phyloP scores from a whole-genome alignment of 1,284 basidiomycete genomes.

The Cryptococcus sp. region DNA sequence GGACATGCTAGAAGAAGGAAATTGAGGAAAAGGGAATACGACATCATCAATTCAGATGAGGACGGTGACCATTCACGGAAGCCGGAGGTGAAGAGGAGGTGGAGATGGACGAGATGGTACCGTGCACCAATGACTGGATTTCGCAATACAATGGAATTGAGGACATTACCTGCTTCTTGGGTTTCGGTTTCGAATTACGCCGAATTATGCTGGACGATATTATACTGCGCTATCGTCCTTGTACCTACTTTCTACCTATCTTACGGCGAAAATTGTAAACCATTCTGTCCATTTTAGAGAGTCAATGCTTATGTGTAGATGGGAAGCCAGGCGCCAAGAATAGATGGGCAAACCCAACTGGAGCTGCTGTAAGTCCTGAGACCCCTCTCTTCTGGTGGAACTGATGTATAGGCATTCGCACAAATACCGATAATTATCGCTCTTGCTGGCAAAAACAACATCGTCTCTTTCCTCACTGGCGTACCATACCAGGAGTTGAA shows the following conservation, averaged over 20 bases:
- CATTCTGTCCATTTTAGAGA: slow-evolving; percentile 6
- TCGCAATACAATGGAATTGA: slow-evolving; percentile 21
- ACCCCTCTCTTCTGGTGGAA: not conserved
- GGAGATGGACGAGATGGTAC: not conserved
- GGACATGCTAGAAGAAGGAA: not conserved
- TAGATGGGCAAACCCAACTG: not conserved
- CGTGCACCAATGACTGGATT: slow-evolving; percentile 6
- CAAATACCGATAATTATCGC: slow-evolving; percentile 46
- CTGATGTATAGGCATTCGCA: slow-evolving; percentile 28
- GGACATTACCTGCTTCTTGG: slow-evolving; percentile 26
- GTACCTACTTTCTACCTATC: slow-evolving; percentile 4
- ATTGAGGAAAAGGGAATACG: not conserved
- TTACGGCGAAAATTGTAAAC: slow-evolving; percentile 2
- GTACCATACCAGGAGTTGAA: slow-evolving; percentile 50
- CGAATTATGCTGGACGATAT: slow-evolving; percentile 20
- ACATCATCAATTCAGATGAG: not conserved
- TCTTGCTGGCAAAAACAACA: slow-evolving; percentile 47
- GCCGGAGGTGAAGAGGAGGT: not conserved
- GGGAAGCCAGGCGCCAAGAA: slow-evolving; percentile 22
- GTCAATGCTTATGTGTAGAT: slow-evolving; percentile 23
- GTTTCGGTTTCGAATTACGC: slow-evolving; percentile 26
- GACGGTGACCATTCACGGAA: no score
- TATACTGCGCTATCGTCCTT: slow-evolving; percentile 16
- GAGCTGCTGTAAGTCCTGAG: not conserved
- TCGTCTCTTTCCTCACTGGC: slow-evolving; percentile 43